Percentiles rank a stretch among this genome's conserved stretches.
Evolutionary conservation across 73 alveolate species (phyloP).

Genomic region (Stentor roeselii): DNA sequence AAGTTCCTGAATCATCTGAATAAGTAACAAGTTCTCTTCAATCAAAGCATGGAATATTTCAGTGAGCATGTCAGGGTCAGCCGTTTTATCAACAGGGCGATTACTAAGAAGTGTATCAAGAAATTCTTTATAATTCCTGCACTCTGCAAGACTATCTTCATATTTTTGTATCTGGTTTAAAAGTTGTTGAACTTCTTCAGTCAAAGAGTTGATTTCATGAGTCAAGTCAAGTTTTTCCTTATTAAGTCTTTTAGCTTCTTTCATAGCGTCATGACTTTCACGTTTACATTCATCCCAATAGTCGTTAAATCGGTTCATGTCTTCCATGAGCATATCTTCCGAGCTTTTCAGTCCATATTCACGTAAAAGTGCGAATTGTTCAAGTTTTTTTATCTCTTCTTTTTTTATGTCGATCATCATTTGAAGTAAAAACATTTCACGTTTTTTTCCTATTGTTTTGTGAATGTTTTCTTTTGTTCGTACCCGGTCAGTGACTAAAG

Average conservation of each 20-base stretch:
- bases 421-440: constrained; percentile 35
- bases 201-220: constrained; percentile 4
- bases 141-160: constrained; percentile 19
- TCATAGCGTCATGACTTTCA: constrained; percentile 14
- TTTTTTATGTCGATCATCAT: constrained; percentile 29
- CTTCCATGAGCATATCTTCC: constrained; percentile 29
- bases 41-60: constrained; percentile 7
- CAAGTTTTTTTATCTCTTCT: constrained; percentile 30
- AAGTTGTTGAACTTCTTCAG: constrained; percentile 24
- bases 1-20: constrained; percentile 8
- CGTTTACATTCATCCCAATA: constrained; percentile 26
- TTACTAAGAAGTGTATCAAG: constrained; percentile 5
- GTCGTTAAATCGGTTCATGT: constrained; percentile 5
- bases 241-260: constrained; percentile 26
- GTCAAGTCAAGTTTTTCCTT: constrained; percentile 15
- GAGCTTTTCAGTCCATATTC: constrained; percentile 26
- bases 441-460: constrained; percentile 17
- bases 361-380: constrained; percentile 27
- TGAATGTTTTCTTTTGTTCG: background rate
- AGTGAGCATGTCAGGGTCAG: constrained; percentile 2
- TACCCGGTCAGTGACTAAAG: background rate
- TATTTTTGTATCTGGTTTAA: background rate
- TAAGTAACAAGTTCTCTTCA: constrained; percentile 7
- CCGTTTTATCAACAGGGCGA: background rate
- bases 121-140: constrained; percentile 24